Evolutionary conservation across 192 early-diverging fungal genomes (phyloP).

Genomic region (Lobosporangium transversale): DNA sequence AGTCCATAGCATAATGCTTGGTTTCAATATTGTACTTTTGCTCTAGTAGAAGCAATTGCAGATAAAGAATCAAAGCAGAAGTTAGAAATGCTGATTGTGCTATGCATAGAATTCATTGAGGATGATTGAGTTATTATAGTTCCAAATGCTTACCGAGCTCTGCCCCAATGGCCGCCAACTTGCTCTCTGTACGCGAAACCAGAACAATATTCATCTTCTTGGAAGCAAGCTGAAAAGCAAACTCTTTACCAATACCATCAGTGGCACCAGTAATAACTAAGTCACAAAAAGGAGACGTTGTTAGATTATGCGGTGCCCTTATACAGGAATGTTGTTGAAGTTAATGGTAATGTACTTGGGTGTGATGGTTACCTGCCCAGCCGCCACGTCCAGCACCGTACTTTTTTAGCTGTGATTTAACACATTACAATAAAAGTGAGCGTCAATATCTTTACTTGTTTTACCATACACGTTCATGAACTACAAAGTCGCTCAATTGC

Average conservation of each 20-base stretch:
- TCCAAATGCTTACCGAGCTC: conserved; percentile 75
- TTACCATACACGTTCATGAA: too few relatives aligned
- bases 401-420: conserved; percentile 34
- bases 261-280: conserved; percentile 94
- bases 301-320: too few relatives aligned
- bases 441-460: too few relatives aligned
- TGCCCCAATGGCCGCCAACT: conserved; percentile 77
- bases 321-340: too few relatives aligned
- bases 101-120: too few relatives aligned
- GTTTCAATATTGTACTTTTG: conserved; percentile 69
- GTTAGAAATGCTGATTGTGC: background rate
- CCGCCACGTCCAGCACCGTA: conserved; percentile 48
- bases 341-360: too few relatives aligned
- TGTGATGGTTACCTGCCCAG: conserved; percentile 46
- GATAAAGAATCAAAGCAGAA: background rate
- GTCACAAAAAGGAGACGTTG: too few relatives aligned
- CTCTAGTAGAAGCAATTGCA: conserved; percentile 17
- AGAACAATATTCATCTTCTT: conserved; percentile 86
- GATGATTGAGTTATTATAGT: too few relatives aligned
- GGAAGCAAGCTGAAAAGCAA: conserved; percentile 89
- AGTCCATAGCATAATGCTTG: conserved; percentile 82
- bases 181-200: conserved; percentile 82
- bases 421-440: background rate
- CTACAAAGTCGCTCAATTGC: too few relatives aligned
- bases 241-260: conserved; percentile 96